phyloP scores from a whole-genome alignment of 345 rosid species.

The Aquilaria yunnanensis region DNA sequence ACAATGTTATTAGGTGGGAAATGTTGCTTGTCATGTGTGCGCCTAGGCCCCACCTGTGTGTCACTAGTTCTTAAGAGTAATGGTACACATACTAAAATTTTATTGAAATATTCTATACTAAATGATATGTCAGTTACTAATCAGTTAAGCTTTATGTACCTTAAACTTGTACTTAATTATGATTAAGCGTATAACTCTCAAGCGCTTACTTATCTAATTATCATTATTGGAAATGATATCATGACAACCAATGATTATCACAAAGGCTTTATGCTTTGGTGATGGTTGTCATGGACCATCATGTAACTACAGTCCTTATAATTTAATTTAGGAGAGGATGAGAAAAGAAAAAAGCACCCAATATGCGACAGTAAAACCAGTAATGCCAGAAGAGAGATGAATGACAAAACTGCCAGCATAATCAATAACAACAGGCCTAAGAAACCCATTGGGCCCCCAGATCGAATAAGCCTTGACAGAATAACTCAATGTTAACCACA shows the following conservation, averaged over 20 bases:
- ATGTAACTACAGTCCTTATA: too few species aligned
- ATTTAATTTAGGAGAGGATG: too few species aligned
- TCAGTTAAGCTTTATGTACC: neutral
- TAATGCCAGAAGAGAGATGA: conserved; percentile 69
- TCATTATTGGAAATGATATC: too few species aligned
- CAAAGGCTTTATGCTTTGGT: too few species aligned
- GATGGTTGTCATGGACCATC: too few species aligned
- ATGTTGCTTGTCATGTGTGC: conserved; percentile 44
- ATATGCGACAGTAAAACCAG: conserved; percentile 64
- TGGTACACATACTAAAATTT: too few species aligned
- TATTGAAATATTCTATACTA: too few species aligned
- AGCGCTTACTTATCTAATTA: too few species aligned
- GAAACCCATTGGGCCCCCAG: conserved; percentile 41
- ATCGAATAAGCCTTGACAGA: conserved; percentile 46
- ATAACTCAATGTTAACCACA: conserved; percentile 46
- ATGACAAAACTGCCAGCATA: conserved; percentile 61
- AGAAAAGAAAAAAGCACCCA: conserved; percentile 31
- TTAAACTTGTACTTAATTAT: too few species aligned
- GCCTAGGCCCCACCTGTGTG: conserved; percentile 48
- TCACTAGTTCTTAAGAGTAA: too few species aligned
- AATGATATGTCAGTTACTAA: neutral
- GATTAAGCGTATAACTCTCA: too few species aligned
- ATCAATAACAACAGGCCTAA: conserved; percentile 26
- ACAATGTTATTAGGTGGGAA: conserved; percentile 68
- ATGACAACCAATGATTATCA: too few species aligned